Evolutionary conservation across 768 basidiomycete species (phyloP).

Genomic region (Tylopilus felleus): DNA sequence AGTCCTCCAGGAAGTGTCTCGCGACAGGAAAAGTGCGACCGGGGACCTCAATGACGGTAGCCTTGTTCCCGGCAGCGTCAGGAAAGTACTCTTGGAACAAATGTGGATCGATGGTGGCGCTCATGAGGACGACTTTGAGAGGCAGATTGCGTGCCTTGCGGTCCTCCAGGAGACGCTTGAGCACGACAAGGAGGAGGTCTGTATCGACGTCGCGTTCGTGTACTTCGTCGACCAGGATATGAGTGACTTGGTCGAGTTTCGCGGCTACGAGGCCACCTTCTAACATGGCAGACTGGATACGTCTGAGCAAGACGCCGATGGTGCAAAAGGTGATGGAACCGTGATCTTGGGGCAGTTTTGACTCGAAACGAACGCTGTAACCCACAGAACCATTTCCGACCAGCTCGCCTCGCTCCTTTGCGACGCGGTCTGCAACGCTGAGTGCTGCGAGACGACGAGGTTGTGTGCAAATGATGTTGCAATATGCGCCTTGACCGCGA

Average conservation of each 20-base stretch:
- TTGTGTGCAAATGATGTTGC: constrained; percentile 92
- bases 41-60: constrained; percentile 77
- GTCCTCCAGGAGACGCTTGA: constrained; percentile 78
- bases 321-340: constrained; percentile 93
- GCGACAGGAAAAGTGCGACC: constrained; percentile 89
- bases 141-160: constrained; percentile 66
- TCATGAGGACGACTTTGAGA: constrained; percentile 90
- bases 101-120: constrained; percentile 89
- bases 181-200: constrained; percentile 82
- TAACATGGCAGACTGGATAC: constrained; percentile 72
- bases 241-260: constrained; percentile 74
- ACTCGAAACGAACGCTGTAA: constrained; percentile 90
- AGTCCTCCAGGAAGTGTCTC: constrained; percentile 78
- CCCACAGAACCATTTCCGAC: constrained; percentile 71
- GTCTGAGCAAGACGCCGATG: constrained; percentile 84
- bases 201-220: constrained; percentile 96
- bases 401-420: constrained; percentile 78
- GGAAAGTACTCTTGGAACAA: constrained; percentile 89
- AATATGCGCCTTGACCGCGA: constrained; percentile 72
- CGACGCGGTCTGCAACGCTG: constrained; percentile 86
- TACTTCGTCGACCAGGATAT: constrained; percentile 92
- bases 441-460: constrained; percentile 90
- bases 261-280: constrained; percentile 34
- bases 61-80: constrained; percentile 54
- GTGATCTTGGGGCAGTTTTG: constrained; percentile 70